A percentile compares a stretch with the other conserved stretches of the same genome.
phyloP scores from a whole-genome alignment of 352 stramenopile genomes.

The Pythium sp. region DNA sequence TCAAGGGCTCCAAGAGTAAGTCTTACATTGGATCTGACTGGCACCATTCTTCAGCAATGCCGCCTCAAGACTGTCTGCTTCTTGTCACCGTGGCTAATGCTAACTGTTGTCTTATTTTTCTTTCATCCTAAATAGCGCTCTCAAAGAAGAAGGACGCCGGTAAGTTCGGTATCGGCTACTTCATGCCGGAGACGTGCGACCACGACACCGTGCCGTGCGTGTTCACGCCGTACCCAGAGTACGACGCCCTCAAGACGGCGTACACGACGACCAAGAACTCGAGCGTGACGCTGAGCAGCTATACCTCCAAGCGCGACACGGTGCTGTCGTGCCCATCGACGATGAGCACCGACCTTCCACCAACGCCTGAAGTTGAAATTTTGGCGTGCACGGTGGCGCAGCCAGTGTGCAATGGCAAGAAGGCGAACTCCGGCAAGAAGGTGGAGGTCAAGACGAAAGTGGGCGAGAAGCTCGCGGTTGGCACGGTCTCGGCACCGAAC shows the following conservation, averaged over 20 bases:
- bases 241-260: slow-evolving; percentile 58
- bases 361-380: slow-evolving; percentile 27
- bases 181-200: slow-evolving; percentile 65
- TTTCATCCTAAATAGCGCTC: slow-evolving; percentile 14
- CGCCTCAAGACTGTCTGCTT: not conserved
- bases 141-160: slow-evolving; percentile 36
- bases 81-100: not conserved
- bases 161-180: slow-evolving; percentile 78
- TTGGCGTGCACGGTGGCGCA: slow-evolving; percentile 48
- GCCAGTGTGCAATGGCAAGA: slow-evolving; percentile 50
- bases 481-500: slow-evolving; percentile 17
- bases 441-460: slow-evolving; percentile 19
- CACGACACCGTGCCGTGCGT: slow-evolving; percentile 45
- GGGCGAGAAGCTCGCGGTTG: slow-evolving; percentile 18
- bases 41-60: not conserved
- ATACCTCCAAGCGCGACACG: not conserved
- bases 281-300: slow-evolving; percentile 10
- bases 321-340: not conserved
- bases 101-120: no score
- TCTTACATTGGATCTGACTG: not conserved
- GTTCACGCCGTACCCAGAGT: slow-evolving; percentile 73
- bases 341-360: not conserved
- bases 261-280: slow-evolving; percentile 65
- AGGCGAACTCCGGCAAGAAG: slow-evolving; percentile 56
- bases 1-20: slow-evolving; percentile 25